phyloP scores from a whole-genome alignment of 306 rosid genomes.

The Fragaria vesca region DNA sequence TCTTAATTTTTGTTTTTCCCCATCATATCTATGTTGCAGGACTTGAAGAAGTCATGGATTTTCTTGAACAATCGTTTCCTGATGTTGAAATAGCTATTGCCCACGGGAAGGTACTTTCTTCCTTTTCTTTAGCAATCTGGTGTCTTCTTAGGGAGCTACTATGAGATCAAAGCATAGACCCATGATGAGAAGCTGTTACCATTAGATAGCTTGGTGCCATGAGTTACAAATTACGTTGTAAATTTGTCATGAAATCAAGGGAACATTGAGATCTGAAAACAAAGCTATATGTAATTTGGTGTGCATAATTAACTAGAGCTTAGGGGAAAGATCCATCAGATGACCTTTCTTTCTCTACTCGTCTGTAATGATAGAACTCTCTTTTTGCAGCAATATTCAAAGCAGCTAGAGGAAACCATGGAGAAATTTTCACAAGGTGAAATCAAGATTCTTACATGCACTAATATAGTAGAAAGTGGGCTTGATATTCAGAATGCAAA shows the following conservation, averaged over 20 bases:
- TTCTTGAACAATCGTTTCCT: conserved; percentile 72
- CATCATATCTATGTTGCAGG: conserved; percentile 46
- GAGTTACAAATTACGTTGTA: background rate
- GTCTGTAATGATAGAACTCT: background rate
- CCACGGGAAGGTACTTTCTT: conserved; percentile 79
- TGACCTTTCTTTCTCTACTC: background rate
- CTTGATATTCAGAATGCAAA: conserved; percentile 98
- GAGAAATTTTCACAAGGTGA: conserved; percentile 80
- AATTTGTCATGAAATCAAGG: conserved; percentile 8
- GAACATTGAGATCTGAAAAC: background rate
- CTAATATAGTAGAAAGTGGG: conserved; percentile 95
- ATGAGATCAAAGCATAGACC: conserved; percentile 19
- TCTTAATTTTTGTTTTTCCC: background rate
- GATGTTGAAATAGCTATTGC: conserved; percentile 86
- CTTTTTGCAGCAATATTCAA: conserved; percentile 79
- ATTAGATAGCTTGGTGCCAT: background rate
- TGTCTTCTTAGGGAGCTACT: conserved; percentile 22
- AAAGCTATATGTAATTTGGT: background rate
- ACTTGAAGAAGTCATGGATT: conserved; percentile 83
- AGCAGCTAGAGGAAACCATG: conserved; percentile 91
- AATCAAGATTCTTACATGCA: conserved; percentile 78
- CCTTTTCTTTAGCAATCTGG: conserved; percentile 28
- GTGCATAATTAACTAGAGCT: background rate
- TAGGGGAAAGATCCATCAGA: background rate
- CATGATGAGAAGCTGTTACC: background rate